Evolutionary conservation across 257 asterid species (phyloP).

Genomic region (Orobanche coerulescens): DNA sequence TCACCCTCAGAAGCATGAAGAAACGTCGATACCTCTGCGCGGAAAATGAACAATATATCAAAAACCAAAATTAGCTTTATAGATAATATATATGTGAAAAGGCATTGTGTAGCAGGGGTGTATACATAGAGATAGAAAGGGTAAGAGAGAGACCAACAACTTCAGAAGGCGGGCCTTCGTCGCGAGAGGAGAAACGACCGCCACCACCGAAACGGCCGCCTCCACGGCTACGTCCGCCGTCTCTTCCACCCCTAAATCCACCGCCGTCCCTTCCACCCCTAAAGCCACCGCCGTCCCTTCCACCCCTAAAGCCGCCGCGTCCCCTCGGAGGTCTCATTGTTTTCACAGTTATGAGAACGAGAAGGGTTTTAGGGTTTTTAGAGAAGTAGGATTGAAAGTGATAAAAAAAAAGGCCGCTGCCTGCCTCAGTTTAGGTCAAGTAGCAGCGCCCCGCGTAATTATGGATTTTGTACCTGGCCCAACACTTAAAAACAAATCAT

Average conservation of each 20-base stretch:
- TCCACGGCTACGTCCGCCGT: constrained; percentile 31
- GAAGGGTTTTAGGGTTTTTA: constrained; percentile 16
- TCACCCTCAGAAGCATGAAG: constrained; percentile 91
- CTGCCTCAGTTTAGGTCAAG: background rate
- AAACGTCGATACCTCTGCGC: constrained; percentile 75
- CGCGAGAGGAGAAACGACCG: constrained; percentile 48
- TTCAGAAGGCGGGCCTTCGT: constrained; percentile 76
- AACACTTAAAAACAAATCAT: too few species aligned
- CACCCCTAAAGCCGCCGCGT: constrained; percentile 70
- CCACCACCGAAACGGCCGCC: constrained; percentile 57
- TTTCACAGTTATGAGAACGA: background rate
- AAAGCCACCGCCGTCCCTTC: constrained; percentile 66
- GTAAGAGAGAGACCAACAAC: constrained; percentile 58
- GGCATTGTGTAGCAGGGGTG: background rate
- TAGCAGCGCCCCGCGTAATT: background rate
- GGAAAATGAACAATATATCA: background rate
- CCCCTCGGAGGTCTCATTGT: constrained; percentile 95
- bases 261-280: constrained; percentile 65
- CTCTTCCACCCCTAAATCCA: constrained; percentile 64
- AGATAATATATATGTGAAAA: background rate
- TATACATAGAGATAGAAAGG: constrained; percentile 29
- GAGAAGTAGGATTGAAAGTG: background rate
- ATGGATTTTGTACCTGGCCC: background rate
- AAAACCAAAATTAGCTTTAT: background rate
- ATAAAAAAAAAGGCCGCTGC: background rate